Evolutionary conservation across 1,139 yeast genomes (phyloP), one percentile per base, ranked within the genome.

Genomic region (Yamadazyma blattariae): DNA sequence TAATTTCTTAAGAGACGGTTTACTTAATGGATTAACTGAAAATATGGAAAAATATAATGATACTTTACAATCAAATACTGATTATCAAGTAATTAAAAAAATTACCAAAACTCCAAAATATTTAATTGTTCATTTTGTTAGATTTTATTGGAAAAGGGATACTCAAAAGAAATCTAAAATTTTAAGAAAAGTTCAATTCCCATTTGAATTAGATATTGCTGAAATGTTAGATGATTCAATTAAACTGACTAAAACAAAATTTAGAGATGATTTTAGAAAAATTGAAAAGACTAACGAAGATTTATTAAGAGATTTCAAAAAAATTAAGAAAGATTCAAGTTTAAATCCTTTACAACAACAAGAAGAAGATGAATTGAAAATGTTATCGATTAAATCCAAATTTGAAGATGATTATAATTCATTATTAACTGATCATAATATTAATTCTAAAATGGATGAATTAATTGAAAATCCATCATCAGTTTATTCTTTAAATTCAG

Each of bases 61-160:
- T n/a, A 57, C 71, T 6, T 74, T 90, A 41, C 83, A 79, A 35
- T 66, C 81, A 26, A 76, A 89, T 54, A 80, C 95, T 11, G 72
- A 74, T 22, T 90, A 82, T 58, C 79, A 80, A 48, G 74, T 86
- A 33, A 65, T 73, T 18, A 83, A 83, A 52, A 77, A 74, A 37
- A 83, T 92, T 40, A 76, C 84, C 2, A 79, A 88, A 52, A 69
- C 94, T 46, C 99, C 99, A 40, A 84, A 86, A 54, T 84, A 83
- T 54, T 70, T 92, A 49, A 86, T 94, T 11, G 88, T 94, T 33
- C 96, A 92, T 57, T 92, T 86, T 60, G 94, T 92, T 47, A 76
- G 99, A 52, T 92, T 92, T 58, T 92, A 80, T 61, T 92, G 98
- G 98, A 86, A 94, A 57, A 77, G 92, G 52, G 95, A 92, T 41